Evolutionary conservation across 1,139 yeast genomes (phyloP).

Genomic region (Magnusiomyces sp.): DNA sequence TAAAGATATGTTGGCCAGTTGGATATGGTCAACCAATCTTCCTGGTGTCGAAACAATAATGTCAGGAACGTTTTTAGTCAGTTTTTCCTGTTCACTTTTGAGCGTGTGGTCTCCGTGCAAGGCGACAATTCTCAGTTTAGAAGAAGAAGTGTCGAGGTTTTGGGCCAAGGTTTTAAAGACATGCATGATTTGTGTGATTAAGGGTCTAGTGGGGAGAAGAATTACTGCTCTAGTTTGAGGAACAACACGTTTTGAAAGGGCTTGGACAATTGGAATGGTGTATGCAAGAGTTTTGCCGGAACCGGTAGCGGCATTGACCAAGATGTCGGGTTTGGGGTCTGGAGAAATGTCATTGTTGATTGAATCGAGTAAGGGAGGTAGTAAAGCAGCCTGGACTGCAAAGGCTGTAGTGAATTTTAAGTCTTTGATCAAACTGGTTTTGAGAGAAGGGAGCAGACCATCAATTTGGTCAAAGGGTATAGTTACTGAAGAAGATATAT

Average conservation of each 20-base stretch:
- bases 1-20: constrained; percentile 33
- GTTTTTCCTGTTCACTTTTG: constrained; percentile 51
- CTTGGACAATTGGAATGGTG: constrained; percentile 71
- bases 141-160: constrained; percentile 80
- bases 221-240: constrained; percentile 71
- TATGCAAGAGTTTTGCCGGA: constrained; percentile 95
- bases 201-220: constrained; percentile 83
- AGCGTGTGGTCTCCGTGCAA: constrained; percentile 57
- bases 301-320: constrained; percentile 94
- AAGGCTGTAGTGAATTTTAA: constrained; percentile 55
- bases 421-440: constrained; percentile 39
- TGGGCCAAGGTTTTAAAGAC: constrained; percentile 52
- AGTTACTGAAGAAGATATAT: constrained; percentile 32
- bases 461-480: constrained; percentile 26
- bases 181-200: constrained; percentile 69
- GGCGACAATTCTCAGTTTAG: constrained; percentile 51
- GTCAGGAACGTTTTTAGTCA: constrained; percentile 53
- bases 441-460: constrained; percentile 33
- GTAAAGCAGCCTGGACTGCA: constrained; percentile 67
- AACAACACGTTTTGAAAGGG: constrained; percentile 52
- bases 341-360: constrained; percentile 44
- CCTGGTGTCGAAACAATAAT: constrained; percentile 86
- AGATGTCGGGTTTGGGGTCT: constrained; percentile 44
- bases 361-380: constrained; percentile 49
- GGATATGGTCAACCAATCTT: constrained; percentile 80